These are phyloP conservation scores for Globisporangium abappressorium DNA, from an alignment of 352 stramenopile genomes.

Conservation along the genomic window DNA sequence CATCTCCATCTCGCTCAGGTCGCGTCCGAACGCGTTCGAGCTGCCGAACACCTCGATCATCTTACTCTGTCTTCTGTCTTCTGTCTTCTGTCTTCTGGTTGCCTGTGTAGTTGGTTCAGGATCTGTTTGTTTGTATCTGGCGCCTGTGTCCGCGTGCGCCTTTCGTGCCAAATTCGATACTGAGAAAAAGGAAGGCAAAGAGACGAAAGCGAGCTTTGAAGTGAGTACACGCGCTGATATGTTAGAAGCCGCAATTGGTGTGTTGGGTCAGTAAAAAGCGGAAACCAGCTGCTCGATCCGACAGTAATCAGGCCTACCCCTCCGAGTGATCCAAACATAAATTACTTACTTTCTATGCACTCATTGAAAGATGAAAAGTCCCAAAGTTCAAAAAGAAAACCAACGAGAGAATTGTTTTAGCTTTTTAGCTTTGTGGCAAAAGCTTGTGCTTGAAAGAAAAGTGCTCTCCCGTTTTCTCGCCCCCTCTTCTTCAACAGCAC, in stretches of 20 bases:
- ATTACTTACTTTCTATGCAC: neutral
- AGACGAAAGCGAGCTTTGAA: neutral
- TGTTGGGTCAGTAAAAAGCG: neutral
- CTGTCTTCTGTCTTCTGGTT: no score
- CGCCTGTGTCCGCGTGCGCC: neutral
- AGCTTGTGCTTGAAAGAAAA: neutral
- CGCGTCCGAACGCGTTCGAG: constrained; percentile 67
- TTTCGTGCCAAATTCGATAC: constrained; percentile 11
- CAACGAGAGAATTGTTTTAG: neutral
- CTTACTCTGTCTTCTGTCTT: neutral
- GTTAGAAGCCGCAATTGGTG: neutral
- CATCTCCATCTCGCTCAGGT: constrained; percentile 70
- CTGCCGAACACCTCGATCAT: constrained; percentile 76
- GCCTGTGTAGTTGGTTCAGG: neutral
- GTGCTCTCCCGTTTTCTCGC: neutral
- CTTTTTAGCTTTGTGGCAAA: neutral
- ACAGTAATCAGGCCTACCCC: constrained; percentile 3
- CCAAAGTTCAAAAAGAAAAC: no score
- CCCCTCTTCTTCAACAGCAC: neutral
- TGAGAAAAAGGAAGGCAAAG: neutral
- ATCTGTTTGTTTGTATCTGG: neutral
- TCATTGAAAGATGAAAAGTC: neutral
- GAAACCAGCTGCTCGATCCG: neutral
- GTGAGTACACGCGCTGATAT: neutral
- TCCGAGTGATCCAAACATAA: neutral